These are phyloP conservation scores for Ilyonectria sp. DNA, from an alignment of 2,329 filamentous ascomycete species.

Conservation along the genomic window DNA sequence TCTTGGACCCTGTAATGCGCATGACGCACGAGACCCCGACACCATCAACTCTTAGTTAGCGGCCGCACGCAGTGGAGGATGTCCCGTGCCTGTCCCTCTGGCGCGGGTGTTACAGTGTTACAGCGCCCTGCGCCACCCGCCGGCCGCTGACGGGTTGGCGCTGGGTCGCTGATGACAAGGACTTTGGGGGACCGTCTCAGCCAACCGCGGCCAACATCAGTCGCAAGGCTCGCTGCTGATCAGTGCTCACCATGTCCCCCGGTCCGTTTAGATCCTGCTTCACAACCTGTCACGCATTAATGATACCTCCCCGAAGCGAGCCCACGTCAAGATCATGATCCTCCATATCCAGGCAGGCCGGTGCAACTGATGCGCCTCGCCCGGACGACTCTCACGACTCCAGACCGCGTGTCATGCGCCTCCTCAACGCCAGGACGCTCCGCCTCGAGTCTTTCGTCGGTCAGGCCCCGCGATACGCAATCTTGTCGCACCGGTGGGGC, in stretches of 20 bases:
- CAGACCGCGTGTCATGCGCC: constrained; percentile 34
- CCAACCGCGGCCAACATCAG: constrained; percentile 4
- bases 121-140: constrained; percentile 7
- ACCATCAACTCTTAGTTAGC: not conserved
- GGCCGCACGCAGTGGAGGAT: not conserved
- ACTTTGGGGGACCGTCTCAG: not conserved
- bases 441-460: constrained; percentile 35
- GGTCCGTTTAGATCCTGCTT: constrained; percentile 2
- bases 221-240: constrained; percentile 3
- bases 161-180: not conserved
- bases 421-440: constrained; percentile 34
- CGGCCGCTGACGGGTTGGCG: constrained; percentile 1
- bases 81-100: not conserved
- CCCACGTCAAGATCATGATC: constrained; percentile 18
- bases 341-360: constrained; percentile 19
- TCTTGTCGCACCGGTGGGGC: constrained; percentile 41
- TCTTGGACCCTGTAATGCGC: no score
- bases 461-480: constrained; percentile 36
- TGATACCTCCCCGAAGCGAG: constrained; percentile 3
- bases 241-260: constrained; percentile 2
- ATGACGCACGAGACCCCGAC: not conserved
- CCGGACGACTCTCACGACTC: constrained; percentile 9
- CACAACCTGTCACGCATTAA: constrained; percentile 3
- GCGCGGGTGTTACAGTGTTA: not conserved
- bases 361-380: constrained; percentile 27